Conservation (phyloP, 495 filamentous ascomycete genomes). For the Talaromyces thailandensis region DNA sequence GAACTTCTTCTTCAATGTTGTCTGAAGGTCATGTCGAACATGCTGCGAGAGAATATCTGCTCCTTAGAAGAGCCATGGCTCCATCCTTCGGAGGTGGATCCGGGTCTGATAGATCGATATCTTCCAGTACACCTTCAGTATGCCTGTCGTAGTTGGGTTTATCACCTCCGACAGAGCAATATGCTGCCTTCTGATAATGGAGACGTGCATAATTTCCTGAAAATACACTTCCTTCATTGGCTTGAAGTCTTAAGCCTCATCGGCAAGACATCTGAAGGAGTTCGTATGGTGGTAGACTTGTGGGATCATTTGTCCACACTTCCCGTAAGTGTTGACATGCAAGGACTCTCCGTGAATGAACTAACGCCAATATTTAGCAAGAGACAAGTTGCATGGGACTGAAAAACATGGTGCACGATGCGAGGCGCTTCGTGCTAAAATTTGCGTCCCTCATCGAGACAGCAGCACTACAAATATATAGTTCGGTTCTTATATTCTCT, state of each 20-base stretch:
- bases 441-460: too few relatives aligned
- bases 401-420: too few relatives aligned
- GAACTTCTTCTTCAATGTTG: constrained; percentile 20
- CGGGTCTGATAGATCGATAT: constrained; percentile 11
- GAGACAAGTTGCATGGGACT: too few relatives aligned
- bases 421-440: too few relatives aligned
- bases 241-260: constrained; percentile 13
- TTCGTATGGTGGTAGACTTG: background rate
- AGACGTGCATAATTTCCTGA: constrained; percentile 12
- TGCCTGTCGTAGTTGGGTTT: constrained; percentile 19
- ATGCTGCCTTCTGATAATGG: constrained; percentile 6
- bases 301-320: background rate
- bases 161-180: constrained; percentile 15
- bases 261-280: constrained; percentile 5
- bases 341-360: too few relatives aligned
- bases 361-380: too few relatives aligned
- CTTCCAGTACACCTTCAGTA: constrained; percentile 23
- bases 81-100: constrained; percentile 1
- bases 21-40: constrained; percentile 20
- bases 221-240: constrained; percentile 14
- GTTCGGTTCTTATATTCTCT: too few relatives aligned
- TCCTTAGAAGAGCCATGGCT: constrained; percentile 18
- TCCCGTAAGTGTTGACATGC: background rate
- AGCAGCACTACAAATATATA: too few relatives aligned
- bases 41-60: constrained; percentile 30